Conservation (phyloP, 169 alveolate genomes). For the Babesia divergens region DNA sequence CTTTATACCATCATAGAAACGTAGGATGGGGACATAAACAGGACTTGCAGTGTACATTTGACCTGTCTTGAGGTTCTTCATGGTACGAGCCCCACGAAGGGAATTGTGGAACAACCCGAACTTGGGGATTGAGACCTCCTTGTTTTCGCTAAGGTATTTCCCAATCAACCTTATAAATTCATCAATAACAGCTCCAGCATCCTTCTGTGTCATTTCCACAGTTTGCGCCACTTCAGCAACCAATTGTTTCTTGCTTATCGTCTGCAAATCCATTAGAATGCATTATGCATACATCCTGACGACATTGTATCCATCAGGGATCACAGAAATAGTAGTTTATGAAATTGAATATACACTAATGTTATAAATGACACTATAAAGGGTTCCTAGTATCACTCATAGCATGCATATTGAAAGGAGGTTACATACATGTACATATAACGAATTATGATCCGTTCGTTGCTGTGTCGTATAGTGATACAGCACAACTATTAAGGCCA, state of each 20-base stretch:
- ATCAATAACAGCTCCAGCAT: constrained; percentile 58
- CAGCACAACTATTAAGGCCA: too few species aligned
- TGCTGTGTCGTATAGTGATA: too few species aligned
- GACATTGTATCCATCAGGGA: too few species aligned
- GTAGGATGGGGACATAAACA: constrained; percentile 56
- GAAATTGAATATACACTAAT: too few species aligned
- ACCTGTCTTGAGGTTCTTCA: constrained; percentile 65
- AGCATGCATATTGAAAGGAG: too few species aligned
- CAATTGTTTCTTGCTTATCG: constrained; percentile 45
- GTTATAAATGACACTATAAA: too few species aligned
- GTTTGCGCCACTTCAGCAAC: constrained; percentile 56
- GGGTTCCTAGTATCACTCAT: too few species aligned
- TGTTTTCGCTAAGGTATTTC: constrained; percentile 33
- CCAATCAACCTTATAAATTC: constrained; percentile 36
- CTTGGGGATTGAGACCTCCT: constrained; percentile 52
- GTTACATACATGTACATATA: too few species aligned
- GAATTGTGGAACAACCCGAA: constrained; percentile 63
- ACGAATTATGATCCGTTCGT: too few species aligned
- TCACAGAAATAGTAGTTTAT: too few species aligned
- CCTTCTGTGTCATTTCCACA: constrained; percentile 63
- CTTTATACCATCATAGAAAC: constrained; percentile 61
- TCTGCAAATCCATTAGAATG: constrained; percentile 2
- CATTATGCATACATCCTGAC: not conserved
- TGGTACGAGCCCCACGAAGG: constrained; percentile 54
- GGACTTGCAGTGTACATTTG: constrained; percentile 63